phyloP scores from a whole-genome alignment of 2,329 filamentous ascomycete genomes.

The Chaetomium olivaceum region DNA sequence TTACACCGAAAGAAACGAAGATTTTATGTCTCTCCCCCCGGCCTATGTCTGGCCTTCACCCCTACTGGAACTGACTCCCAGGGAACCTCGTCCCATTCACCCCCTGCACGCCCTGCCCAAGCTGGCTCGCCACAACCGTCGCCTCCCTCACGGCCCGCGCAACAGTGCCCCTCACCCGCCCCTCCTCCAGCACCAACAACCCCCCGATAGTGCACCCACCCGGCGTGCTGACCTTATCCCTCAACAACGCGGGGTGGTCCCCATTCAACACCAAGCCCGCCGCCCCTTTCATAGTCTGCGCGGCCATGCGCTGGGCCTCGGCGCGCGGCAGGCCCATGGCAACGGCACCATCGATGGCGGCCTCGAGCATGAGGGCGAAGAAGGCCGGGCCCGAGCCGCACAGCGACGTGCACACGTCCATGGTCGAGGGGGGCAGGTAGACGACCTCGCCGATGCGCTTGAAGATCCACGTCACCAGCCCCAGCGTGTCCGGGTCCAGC shows the following conservation, averaged over 20 bases:
- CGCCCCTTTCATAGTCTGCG: slow-evolving; percentile 75
- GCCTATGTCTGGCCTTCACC: not conserved
- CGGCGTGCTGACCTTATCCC: slow-evolving; percentile 75
- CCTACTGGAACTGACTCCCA: slow-evolving; percentile 25
- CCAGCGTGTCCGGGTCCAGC: slow-evolving; percentile 53
- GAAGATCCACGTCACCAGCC: slow-evolving; percentile 75
- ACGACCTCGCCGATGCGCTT: slow-evolving; percentile 70
- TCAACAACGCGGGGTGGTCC: slow-evolving; percentile 72
- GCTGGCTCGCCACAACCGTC: slow-evolving; percentile 66
- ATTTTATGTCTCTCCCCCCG: not conserved
- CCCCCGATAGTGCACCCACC: slow-evolving; percentile 78
- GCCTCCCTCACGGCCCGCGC: slow-evolving; percentile 70
- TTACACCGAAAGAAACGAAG: not conserved
- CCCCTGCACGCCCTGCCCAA: slow-evolving; percentile 56
- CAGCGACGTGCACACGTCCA: slow-evolving; percentile 73
- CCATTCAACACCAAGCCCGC: slow-evolving; percentile 68
- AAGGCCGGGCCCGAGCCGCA: slow-evolving; percentile 76
- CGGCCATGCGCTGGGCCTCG: slow-evolving; percentile 75
- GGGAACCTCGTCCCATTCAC: slow-evolving; percentile 50
- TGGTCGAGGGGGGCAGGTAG: slow-evolving; percentile 63
- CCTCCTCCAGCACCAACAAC: slow-evolving; percentile 72
- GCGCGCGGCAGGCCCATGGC: slow-evolving; percentile 74
- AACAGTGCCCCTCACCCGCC: slow-evolving; percentile 65
- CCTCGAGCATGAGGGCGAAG: slow-evolving; percentile 73
- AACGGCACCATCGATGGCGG: slow-evolving; percentile 73